Conservation (phyloP, 441 rosid species). For the Gossypium gossypioides region DNA sequence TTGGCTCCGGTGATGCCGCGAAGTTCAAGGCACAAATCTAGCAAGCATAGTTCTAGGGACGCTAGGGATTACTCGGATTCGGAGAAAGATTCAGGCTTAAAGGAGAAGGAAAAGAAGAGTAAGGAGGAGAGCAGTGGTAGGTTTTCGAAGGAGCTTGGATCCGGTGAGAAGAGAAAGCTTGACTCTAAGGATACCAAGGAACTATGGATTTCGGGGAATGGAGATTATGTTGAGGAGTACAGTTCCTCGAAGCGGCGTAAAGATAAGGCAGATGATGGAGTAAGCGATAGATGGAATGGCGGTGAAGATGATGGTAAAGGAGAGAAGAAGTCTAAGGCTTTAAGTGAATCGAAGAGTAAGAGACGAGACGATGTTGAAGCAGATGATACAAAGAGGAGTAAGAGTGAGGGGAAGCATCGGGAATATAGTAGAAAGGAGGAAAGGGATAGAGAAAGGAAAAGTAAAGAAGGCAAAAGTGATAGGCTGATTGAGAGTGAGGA, state of each 20-base stretch:
- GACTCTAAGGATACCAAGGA: slow-evolving; percentile 48
- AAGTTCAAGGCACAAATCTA: slow-evolving; percentile 89
- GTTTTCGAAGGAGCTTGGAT: slow-evolving; percentile 47
- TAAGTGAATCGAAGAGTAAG: slow-evolving; percentile 55
- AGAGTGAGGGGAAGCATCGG: slow-evolving; percentile 52
- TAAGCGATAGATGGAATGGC: slow-evolving; percentile 68
- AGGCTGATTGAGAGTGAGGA: slow-evolving; percentile 34
- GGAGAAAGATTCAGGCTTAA: slow-evolving; percentile 59
- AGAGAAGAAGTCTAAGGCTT: slow-evolving; percentile 45
- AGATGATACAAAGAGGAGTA: slow-evolving; percentile 27
- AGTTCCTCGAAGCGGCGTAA: slow-evolving; percentile 53
- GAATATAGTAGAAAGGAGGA: slow-evolving; percentile 67
- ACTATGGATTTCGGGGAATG: slow-evolving; percentile 37
- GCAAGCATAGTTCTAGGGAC: slow-evolving; percentile 73
- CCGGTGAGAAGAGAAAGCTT: slow-evolving; percentile 57
- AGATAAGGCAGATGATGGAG: slow-evolving; percentile 48
- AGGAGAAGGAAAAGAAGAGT: slow-evolving; percentile 62
- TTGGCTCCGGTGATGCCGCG: slow-evolving; percentile 51
- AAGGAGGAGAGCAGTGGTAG: slow-evolving; percentile 47
- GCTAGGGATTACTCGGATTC: slow-evolving; percentile 80
- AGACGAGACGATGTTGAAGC: slow-evolving; percentile 56
- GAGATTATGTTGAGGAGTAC: slow-evolving; percentile 46
- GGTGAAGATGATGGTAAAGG: slow-evolving; percentile 48
- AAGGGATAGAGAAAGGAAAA: slow-evolving; percentile 33
- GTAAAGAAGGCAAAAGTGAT: slow-evolving; percentile 31